A percentile compares a stretch with the other conserved stretches of the same genome.
phyloP scores from a whole-genome alignment of 1,284 basidiomycete species.

The Naganishia cerealis region DNA sequence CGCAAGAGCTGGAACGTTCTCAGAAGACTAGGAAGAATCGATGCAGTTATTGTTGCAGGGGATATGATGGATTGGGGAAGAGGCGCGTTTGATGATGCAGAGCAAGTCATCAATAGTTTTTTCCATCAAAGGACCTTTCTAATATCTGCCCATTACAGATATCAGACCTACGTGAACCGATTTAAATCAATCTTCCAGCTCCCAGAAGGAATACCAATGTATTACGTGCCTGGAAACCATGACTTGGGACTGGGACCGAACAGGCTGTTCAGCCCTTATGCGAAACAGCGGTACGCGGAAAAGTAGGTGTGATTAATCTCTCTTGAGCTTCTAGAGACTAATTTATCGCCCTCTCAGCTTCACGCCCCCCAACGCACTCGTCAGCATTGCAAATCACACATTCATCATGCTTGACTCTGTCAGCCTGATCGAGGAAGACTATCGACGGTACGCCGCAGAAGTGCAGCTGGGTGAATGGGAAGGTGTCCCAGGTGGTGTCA shows the following conservation, averaged over 20 bases:
- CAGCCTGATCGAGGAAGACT: constrained; percentile 72
- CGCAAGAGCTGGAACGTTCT: constrained; percentile 73
- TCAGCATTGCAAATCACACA: constrained; percentile 66
- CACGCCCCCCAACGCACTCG: constrained; percentile 45
- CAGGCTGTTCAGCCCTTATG: constrained; percentile 60
- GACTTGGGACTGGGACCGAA: constrained; percentile 70
- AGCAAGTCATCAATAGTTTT: constrained; percentile 60
- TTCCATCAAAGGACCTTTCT: not conserved
- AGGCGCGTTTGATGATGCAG: constrained; percentile 60
- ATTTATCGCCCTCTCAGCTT: constrained; percentile 36
- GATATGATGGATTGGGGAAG: constrained; percentile 74
- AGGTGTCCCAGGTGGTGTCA: constrained; percentile 61
- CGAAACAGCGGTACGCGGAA: constrained; percentile 64
- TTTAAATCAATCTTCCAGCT: constrained; percentile 66
- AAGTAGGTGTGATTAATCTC: constrained; percentile 61
- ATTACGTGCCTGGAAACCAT: constrained; percentile 81
- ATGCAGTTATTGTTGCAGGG: constrained; percentile 76
- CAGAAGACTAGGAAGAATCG: constrained; percentile 61
- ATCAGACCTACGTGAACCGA: constrained; percentile 61
- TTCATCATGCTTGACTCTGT: constrained; percentile 74
- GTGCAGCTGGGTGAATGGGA: constrained; percentile 62
- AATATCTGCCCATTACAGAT: constrained; percentile 55
- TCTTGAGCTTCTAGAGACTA: not conserved
- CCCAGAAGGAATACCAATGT: constrained; percentile 55
- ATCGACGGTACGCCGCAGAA: constrained; percentile 62